Evolutionary conservation across 768 basidiomycete species (phyloP), one percentile per base, ranked within the genome.

Genomic region (Exsudoporus frostii): DNA sequence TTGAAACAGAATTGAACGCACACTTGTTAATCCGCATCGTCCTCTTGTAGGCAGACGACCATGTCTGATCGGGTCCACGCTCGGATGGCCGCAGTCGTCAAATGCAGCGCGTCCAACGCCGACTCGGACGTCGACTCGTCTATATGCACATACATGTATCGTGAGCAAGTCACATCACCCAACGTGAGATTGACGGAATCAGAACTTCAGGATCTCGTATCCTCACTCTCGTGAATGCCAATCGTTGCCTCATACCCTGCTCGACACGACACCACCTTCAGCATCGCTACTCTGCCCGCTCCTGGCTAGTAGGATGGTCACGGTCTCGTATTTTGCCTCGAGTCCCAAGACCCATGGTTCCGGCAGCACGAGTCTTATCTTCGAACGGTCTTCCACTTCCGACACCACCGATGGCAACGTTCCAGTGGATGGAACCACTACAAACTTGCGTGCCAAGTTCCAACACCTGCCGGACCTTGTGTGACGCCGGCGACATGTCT

Each of bases 171-270:
- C 15, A n/a, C n/a, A n/a, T 19, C 30, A 22, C 24, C 7, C 7
- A 36, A 25, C n/a, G 5, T 15, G 17, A 24, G 7, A 10, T 20
- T 51, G 15, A 44, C 5, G 25, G 33, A 63, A 99, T 87, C 55
- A 98, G 75, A 7, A 98, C 86, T 1, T 84, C 82, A 5, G 96
- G 95, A 69, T 98, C 83, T 45, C 94, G 76, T 50, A 98, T 71
- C 53, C 82, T 79, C 1, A 92, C 95, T 45, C 96, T 75, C 0
- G 96, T 96, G 52, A 99, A 84, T 7, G 92, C 91, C 27, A 99
- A 65, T 9, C 96, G 72, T 73, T 99, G 96, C 60, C 83, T 83
- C 76, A 98, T 97, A 3, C 96, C 96, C 96, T 96, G 57, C 90
- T 92, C 59, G 95, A 71, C 40, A 79, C 83, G 3, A 88, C 80